Evolutionary conservation across 1,284 basidiomycete species (phyloP), one percentile per base, ranked within the genome.

Genomic region (Leccinum pallidistipes): DNA sequence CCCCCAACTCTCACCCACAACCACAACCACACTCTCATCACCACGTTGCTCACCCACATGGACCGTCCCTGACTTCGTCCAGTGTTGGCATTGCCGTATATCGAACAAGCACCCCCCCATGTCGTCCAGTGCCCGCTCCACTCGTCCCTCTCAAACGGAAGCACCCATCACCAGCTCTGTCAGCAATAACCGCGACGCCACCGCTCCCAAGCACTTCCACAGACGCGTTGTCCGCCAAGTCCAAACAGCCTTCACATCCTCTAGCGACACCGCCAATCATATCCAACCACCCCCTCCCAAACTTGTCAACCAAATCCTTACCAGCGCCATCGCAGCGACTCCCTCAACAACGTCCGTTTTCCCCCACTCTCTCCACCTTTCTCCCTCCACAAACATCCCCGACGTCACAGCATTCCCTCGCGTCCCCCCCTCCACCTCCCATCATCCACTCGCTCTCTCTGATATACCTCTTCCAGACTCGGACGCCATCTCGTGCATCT

Each of bases 401-500:
- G 4, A 27, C 58, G 1, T 52, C 62, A 29, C 73, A 63, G 12
- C 60, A 55, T 24, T 52, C 65, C 1, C 63, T 64, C 12, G 16
- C 63, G 24, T 24, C 2, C 74, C 71, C 7, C 60, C 70, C 0
- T 70, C 71, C 40, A 63, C 68, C 0, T 73, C 63, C 1, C 71
- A 69, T 50, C 69, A 63, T 3, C 66, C 63, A 1, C 64, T 56
- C 29, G 3, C 66, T 1, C 62, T 63, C 32, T 53, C 69, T 1
- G 62, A 66, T 21, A 59, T 36, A 47, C 69, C 68, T n/a, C 67
- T 71, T 32, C 65, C 75, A 29, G 80, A 81, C 64, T 69, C 75
- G 40, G 81, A 83, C 32, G 75, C 79, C 55, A 87, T 90, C 60
- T 77, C 79, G 53, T 94, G 93, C 71, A 90, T 93, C 57, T 94